These are phyloP conservation scores for Auxenochlorella protothecoides DNA, from an alignment of 139 green algal species.

Conservation along the genomic window DNA sequence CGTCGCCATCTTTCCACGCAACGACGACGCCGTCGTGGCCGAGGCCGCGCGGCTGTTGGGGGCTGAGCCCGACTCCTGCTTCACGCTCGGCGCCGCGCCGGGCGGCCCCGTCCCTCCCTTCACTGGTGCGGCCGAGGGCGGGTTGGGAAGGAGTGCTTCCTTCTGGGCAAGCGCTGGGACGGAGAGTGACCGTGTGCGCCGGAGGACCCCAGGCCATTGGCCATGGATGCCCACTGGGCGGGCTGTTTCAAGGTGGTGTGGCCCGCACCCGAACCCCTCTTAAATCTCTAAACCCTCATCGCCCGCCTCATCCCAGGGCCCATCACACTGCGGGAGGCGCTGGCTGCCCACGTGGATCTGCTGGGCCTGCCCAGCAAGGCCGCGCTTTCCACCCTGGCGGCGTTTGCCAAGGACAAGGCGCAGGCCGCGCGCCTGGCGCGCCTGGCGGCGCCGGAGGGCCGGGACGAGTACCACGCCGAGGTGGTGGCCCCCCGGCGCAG, in stretches of 20 bases:
- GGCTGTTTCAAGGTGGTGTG: too few relatives aligned
- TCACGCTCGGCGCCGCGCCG: conserved; percentile 6
- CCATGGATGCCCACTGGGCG: too few relatives aligned
- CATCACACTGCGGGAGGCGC: conserved; percentile 46
- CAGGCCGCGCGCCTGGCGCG: conserved; percentile 46
- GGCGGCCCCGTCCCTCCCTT: too few relatives aligned
- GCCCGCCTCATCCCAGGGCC: conserved; percentile 18
- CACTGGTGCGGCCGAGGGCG: too few relatives aligned
- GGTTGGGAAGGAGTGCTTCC: too few relatives aligned
- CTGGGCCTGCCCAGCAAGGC: conserved; percentile 58
- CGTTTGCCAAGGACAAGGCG: conserved; percentile 36
- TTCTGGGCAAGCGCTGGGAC: too few relatives aligned
- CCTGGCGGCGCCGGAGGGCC: conserved; percentile 56
- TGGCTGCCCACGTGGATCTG: conserved; percentile 75
- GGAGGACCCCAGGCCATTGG: too few relatives aligned
- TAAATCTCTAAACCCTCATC: conserved; percentile 3
- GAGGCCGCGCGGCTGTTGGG: conserved; percentile 52
- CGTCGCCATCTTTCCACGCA: conserved; percentile 74
- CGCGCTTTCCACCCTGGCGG: conserved; percentile 60
- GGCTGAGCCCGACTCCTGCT: conserved; percentile 9
- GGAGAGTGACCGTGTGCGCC: too few relatives aligned
- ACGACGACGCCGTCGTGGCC: conserved; percentile 55
- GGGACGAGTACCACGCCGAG: conserved; percentile 54
- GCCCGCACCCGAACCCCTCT: too few relatives aligned
- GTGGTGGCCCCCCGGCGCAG: conserved; percentile 27